Conservation (phyloP, 805 yeast species). For the Yarrowia divulgata region DNA sequence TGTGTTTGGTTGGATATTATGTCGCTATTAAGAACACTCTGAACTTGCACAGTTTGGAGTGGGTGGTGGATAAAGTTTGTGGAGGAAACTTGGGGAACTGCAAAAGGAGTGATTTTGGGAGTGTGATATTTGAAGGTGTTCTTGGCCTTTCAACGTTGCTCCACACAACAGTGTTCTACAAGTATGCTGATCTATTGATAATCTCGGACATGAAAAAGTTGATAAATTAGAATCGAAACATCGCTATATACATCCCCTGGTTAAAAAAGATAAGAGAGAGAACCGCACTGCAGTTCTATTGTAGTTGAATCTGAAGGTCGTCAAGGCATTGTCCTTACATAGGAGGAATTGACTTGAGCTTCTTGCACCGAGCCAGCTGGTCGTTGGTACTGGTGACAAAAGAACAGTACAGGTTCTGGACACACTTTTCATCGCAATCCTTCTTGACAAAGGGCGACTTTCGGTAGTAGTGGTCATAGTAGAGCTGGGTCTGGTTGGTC, state of each 20-base stretch:
- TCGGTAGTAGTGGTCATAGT: conserved; percentile 30
- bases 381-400: conserved; percentile 10
- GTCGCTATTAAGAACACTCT: not conserved
- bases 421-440: conserved; percentile 13
- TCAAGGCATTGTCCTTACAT: not conserved
- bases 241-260: conserved; percentile 20
- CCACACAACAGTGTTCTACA: no score
- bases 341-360: not conserved
- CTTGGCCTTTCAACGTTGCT: no score
- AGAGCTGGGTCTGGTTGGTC: conserved; percentile 2
- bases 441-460: conserved; percentile 13
- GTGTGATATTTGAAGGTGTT: no score
- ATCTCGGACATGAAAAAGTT: no score
- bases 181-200: no score
- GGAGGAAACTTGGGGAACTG: not conserved
- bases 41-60: not conserved
- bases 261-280: not conserved
- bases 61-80: not conserved
- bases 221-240: conserved; percentile 6
- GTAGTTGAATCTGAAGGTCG: not conserved
- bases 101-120: not conserved
- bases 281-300: not conserved
- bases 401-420: not conserved
- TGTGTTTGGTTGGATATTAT: not conserved
- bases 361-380: conserved; percentile 10